Evolutionary conservation across 2,329 filamentous ascomycete species (phyloP).

Genomic region (Tolypocladium inflatum): DNA sequence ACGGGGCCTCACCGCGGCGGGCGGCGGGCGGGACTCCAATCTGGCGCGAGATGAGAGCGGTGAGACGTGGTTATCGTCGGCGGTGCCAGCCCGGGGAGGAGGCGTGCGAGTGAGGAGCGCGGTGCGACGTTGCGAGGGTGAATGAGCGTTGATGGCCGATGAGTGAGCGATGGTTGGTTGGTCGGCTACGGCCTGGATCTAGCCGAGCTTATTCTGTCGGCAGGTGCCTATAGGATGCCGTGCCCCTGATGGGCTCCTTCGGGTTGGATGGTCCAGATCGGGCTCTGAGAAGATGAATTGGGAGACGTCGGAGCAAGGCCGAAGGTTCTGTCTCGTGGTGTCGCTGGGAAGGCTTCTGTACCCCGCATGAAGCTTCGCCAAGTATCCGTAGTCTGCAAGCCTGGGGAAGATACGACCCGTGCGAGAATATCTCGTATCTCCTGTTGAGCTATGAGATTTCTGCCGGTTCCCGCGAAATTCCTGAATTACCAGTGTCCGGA

Average conservation of each 20-base stretch:
- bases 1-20: neutral
- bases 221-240: neutral
- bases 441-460: too few species aligned
- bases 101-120: neutral
- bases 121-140: neutral
- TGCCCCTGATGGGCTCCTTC: neutral
- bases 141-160: neutral
- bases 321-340: neutral
- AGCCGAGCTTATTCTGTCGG: neutral
- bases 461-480: too few species aligned
- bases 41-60: neutral
- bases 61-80: neutral
- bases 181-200: neutral
- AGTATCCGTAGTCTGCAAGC: too few species aligned
- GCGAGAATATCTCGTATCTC: too few species aligned
- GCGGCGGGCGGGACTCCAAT: neutral
- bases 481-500: too few species aligned
- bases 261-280: too few species aligned
- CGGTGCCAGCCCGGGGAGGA: neutral
- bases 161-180: neutral
- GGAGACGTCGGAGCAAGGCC: neutral
- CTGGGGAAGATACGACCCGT: too few species aligned
- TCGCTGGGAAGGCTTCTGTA: neutral
- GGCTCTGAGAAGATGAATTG: neutral
- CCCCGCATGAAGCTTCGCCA: neutral